Base-by-base conservation (phyloP, 441 rosid species). In the Isatis lusitanica region DNA sequence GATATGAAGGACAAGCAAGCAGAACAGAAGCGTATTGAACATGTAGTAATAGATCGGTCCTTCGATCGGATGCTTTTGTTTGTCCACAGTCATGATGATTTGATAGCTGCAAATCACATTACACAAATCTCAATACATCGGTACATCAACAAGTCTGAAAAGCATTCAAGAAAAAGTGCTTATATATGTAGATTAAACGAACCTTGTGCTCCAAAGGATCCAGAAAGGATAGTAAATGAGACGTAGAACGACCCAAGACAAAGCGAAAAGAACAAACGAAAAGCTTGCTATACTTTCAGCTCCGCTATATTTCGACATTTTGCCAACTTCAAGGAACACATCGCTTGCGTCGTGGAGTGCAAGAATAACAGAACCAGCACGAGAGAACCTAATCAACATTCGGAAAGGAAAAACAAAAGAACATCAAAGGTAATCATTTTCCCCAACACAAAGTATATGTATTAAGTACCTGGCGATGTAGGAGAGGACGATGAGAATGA, bases 171-270 rank as follows among this genome's bases (percentile, higher is more conserved):
- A 58, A 16, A 13, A 40, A 46, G 44, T 6, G 18, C 2, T 4
- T 9, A 35, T 60, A 35, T 60, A 38, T 12, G 62, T 10, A 17
- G 4, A 15, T 7, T 5, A 24, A 44, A 52, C 71, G 50, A 36
- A 86, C 93, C 86, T 85, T 42, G 93, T 86, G 59, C 90, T 88
- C 89, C 86, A 52, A 39, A 88, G 79, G 64, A 86, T 53, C 90
- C 88, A 82, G 59, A 83, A 85, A 7, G 93, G 87, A 60, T 79
- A 88, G 76, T 80, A 74, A 57, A 81, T 69, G 63, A 83, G 79
- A 48, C 90, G 88, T 24, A 88, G 77, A 63, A 80, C 47, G 17
- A 82, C 79, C 83, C 84, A 88, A 46, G 82, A 83, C 78, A 82
- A 62, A 7, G 78, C 83, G 66, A 85, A 88, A 71, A 82, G 78